Percentiles rank a stretch among this genome's conserved stretches.
phyloP scores from a whole-genome alignment of 768 basidiomycete genomes.

The Hypholoma fasciculare region DNA sequence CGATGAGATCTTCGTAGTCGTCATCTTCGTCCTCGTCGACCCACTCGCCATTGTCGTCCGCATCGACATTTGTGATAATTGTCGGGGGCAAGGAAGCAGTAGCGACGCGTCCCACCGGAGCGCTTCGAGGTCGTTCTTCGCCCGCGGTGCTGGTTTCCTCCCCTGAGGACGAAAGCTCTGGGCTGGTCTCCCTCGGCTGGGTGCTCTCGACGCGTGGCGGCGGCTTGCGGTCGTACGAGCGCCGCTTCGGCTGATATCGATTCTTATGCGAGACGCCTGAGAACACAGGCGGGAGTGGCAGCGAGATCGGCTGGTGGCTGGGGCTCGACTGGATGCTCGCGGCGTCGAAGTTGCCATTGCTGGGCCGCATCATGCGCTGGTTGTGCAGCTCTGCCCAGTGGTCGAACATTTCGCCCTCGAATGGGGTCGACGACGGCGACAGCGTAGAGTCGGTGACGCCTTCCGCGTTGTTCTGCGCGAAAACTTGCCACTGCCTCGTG shows the following conservation, averaged over 20 bases:
- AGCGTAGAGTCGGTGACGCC: constrained; percentile 71
- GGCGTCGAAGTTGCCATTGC: constrained; percentile 36
- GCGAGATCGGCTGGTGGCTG: constrained; percentile 61
- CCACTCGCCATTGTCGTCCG: constrained; percentile 60
- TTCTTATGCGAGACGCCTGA: constrained; percentile 44
- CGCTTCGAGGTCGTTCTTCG: constrained; percentile 37
- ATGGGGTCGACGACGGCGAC: constrained; percentile 75
- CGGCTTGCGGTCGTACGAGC: constrained; percentile 46
- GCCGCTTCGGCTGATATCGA: constrained; percentile 20
- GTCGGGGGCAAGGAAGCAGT: constrained; percentile 11
- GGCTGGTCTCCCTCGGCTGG: constrained; percentile 79
- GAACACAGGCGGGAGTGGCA: constrained; percentile 53
- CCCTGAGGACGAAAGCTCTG: constrained; percentile 72
- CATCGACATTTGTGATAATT: constrained; percentile 16
- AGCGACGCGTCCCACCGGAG: constrained; percentile 11
- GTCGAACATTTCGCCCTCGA: constrained; percentile 61
- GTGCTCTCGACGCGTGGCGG: constrained; percentile 83
- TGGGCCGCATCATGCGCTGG: constrained; percentile 40
- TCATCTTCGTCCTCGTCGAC: constrained; percentile 72
- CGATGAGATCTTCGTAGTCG: constrained; percentile 70
- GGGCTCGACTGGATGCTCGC: constrained; percentile 74
- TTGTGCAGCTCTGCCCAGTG: constrained; percentile 75
- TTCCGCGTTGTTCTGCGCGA: constrained; percentile 67
- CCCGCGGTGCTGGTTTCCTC: constrained; percentile 70
- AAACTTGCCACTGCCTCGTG: constrained; percentile 77